Evolutionary conservation across 805 yeast genomes (phyloP), one percentile per base, ranked within the genome.

Genomic region (Kodamaea laetipori): DNA sequence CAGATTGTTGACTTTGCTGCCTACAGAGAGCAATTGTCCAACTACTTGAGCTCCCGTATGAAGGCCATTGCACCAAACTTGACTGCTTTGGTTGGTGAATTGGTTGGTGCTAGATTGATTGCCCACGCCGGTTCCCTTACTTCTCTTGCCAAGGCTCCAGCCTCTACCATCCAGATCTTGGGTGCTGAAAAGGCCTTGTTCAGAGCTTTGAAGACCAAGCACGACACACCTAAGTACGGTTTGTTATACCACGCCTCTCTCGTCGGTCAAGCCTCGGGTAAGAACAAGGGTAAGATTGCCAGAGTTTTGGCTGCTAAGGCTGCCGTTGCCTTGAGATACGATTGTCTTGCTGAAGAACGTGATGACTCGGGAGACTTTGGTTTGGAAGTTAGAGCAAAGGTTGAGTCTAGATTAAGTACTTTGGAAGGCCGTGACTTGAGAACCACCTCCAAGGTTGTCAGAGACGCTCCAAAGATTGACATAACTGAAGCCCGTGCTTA

Each of bases 121-220:
- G 94, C 99, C 33, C 99, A 94, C 67, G 84, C 98, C 42, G 99
- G 99, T 61, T 87, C 96, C 55, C 76, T 94, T 58, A 84, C 90
- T 58, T 88, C 95, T 46, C 78, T 94, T 58, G 96, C 99, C 55
- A 94, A 94, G 76, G 95, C 97, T 39, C 98, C 99, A 55, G 98
- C 99, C 50, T 94, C 99, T 16, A 94, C 99, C 45, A 85, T 94
- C 52, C 99, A 94, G 78, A 92, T 94, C 55, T 79, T 94, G 66
- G 99, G 99, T 69, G 98, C 99, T 52, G 99, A 94, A 76, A 94
- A 94, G 81, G 99, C 99, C 33, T 77, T 94, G 49, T 94, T 94
- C 81, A 85, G 99, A 76, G 99, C 99, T 50, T 82, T 94, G 63
- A 94, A 94, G 78, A 94, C 99, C 47, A 94, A 94, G 73, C 97